phyloP scores from a whole-genome alignment of 164 flowering plant genomes.

The Platanus orientalis region DNA sequence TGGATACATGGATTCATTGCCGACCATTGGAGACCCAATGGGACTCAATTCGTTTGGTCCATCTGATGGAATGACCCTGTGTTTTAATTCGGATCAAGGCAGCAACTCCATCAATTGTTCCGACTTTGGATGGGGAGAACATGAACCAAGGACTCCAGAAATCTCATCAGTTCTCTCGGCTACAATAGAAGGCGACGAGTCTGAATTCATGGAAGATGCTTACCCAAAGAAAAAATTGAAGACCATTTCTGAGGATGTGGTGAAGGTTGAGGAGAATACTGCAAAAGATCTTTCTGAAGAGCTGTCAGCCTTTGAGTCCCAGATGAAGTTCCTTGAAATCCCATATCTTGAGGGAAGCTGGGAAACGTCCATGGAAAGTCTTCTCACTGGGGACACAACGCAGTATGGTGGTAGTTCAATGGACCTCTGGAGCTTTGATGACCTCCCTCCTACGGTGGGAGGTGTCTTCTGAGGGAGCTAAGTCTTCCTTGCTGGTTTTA shows the following conservation, averaged over 20 bases:
- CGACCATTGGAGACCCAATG: constrained; percentile 17
- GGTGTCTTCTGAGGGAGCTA: constrained; percentile 43
- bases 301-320: constrained; percentile 62
- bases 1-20: constrained; percentile 22
- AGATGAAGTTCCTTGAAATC: constrained; percentile 61
- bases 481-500: constrained; percentile 15
- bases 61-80: constrained; percentile 23
- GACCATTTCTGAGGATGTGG: constrained; percentile 22
- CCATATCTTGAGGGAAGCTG: constrained; percentile 66
- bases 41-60: constrained; percentile 29
- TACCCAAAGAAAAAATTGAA: constrained; percentile 60
- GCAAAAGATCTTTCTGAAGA: constrained; percentile 53
- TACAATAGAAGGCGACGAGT: constrained; percentile 36
- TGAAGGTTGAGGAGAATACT: constrained; percentile 26
- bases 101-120: constrained; percentile 76
- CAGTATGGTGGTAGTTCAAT: constrained; percentile 54
- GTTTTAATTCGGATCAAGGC: constrained; percentile 67
- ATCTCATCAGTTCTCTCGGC: constrained; percentile 53
- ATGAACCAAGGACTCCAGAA: constrained; percentile 55
- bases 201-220: constrained; percentile 43
- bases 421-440: constrained; percentile 89
- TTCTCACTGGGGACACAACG: constrained; percentile 48
- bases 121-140: constrained; percentile 68
- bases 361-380: constrained; percentile 60
- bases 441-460: constrained; percentile 42